Conservation (phyloP, 2,329 filamentous ascomycete species). For the Phialocephala subalpina region DNA sequence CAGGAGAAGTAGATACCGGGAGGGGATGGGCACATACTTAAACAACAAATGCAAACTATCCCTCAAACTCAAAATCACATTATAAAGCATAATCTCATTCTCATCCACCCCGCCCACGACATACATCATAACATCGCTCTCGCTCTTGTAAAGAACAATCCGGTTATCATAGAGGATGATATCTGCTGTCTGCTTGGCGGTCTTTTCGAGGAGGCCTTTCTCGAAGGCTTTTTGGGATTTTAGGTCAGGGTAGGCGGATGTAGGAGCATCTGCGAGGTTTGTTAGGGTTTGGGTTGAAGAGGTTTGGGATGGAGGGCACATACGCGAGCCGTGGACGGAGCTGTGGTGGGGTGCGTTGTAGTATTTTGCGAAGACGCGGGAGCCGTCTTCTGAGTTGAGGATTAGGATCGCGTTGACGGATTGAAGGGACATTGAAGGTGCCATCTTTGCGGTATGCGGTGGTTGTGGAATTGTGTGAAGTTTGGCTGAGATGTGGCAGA, state of each 20-base stretch:
- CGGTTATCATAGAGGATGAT: constrained; percentile 98
- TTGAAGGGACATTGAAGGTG: constrained; percentile 78
- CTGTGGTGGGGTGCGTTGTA: constrained; percentile 74
- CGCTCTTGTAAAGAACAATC: constrained; percentile 96
- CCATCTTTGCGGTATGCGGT: constrained; percentile 58
- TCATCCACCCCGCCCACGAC: constrained; percentile 91
- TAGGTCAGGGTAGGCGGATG: constrained; percentile 81
- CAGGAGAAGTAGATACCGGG: not conserved
- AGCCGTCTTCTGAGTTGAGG: constrained; percentile 85
- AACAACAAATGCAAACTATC: constrained; percentile 91
- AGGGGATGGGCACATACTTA: constrained; percentile 67
- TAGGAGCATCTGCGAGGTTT: constrained; percentile 53
- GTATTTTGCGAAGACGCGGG: constrained; percentile 94
- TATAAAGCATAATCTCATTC: constrained; percentile 97
- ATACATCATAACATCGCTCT: constrained; percentile 96
- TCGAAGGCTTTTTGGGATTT: constrained; percentile 98
- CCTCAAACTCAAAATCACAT: constrained; percentile 88
- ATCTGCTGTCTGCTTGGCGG: constrained; percentile 92
- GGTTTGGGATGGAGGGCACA: not conserved
- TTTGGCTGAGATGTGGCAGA: constrained; percentile 1
- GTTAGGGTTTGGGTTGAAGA: constrained; percentile 15
- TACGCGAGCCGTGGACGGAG: constrained; percentile 42
- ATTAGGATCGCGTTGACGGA: constrained; percentile 81
- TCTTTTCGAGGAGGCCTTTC: constrained; percentile 95
- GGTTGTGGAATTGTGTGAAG: constrained; percentile 12